Conservation (phyloP, 257 asterid genomes). For the Solanum commersonii region DNA sequence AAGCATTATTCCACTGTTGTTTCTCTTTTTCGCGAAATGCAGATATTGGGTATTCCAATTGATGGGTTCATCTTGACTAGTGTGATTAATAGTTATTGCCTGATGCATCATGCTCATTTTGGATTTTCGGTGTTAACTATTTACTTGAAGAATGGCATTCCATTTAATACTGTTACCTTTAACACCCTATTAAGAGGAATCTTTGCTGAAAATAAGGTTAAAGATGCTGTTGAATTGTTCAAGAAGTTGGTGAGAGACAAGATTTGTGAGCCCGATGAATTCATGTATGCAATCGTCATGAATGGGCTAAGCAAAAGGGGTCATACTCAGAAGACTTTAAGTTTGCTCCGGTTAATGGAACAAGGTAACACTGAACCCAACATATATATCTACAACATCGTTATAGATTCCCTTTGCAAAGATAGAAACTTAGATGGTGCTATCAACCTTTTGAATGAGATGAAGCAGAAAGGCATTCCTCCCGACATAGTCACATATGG, state of each 20-base stretch:
- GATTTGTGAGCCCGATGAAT: constrained; percentile 1
- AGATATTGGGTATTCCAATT: background rate
- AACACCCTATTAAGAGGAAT: constrained; percentile 12
- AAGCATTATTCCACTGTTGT: background rate
- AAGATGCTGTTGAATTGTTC: constrained; percentile 5
- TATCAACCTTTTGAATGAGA: background rate
- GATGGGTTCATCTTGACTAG: background rate
- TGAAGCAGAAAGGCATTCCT: background rate
- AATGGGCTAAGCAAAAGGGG: constrained; percentile 26
- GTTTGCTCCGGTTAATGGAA: background rate
- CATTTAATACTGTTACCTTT: background rate
- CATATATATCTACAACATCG: background rate
- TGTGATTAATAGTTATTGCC: background rate
- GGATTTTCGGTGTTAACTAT: background rate
- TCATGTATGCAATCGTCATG: background rate
- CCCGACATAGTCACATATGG: background rate
- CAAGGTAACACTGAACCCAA: background rate
- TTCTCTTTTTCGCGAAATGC: constrained; percentile 3
- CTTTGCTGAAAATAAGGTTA: background rate
- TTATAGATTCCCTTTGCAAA: constrained; percentile 10
- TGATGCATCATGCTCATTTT: background rate
- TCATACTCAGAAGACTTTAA: background rate
- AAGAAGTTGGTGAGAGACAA: constrained; percentile 9
- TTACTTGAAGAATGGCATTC: constrained; percentile 5
- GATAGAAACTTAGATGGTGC: constrained; percentile 9